These are phyloP conservation scores for Aspergillus sclerotioniger DNA, from an alignment of 495 filamentous ascomycete species.

Conservation along the genomic window DNA sequence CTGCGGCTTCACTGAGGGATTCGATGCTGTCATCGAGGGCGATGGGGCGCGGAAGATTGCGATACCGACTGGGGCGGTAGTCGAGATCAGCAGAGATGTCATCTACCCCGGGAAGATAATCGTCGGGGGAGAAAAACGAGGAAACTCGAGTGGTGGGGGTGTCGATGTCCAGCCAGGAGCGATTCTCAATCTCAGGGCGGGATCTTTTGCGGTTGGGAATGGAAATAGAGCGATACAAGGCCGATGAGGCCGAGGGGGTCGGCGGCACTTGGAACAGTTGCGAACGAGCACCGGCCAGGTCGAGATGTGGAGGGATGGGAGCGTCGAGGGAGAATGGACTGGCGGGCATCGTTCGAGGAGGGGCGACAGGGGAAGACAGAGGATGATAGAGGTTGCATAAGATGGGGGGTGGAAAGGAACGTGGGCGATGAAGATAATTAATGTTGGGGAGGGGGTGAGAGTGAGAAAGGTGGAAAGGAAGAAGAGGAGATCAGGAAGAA, in stretches of 20 bases:
- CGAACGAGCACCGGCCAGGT: constrained; percentile 53
- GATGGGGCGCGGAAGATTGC: constrained; percentile 37
- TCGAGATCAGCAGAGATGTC: constrained; percentile 37
- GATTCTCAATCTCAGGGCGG: constrained; percentile 30
- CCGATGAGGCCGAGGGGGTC: constrained; percentile 61
- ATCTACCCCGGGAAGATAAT: constrained; percentile 57
- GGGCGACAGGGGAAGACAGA: not conserved
- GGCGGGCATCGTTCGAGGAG: constrained; percentile 36
- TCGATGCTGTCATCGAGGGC: constrained; percentile 35
- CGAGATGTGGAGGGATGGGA: constrained; percentile 51
- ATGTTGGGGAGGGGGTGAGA: constrained; percentile 1
- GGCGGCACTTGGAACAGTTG: constrained; percentile 68
- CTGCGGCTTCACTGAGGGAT: constrained; percentile 22
- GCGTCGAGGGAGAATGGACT: constrained; percentile 50
- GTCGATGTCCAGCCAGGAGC: constrained; percentile 24
- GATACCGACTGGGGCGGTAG: constrained; percentile 46
- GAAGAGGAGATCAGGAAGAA: constrained; percentile 7
- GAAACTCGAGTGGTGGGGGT: constrained; percentile 32
- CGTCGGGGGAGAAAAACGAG: constrained; percentile 50
- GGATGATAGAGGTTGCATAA: not conserved
- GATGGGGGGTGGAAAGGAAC: not conserved
- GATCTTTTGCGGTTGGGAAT: constrained; percentile 45
- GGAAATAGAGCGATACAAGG: constrained; percentile 58
- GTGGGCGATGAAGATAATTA: not conserved
- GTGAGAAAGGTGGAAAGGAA: not conserved